phyloP scores from a whole-genome alignment of 2,329 filamentous ascomycete species.

The Aspergillus sclerotialis region DNA sequence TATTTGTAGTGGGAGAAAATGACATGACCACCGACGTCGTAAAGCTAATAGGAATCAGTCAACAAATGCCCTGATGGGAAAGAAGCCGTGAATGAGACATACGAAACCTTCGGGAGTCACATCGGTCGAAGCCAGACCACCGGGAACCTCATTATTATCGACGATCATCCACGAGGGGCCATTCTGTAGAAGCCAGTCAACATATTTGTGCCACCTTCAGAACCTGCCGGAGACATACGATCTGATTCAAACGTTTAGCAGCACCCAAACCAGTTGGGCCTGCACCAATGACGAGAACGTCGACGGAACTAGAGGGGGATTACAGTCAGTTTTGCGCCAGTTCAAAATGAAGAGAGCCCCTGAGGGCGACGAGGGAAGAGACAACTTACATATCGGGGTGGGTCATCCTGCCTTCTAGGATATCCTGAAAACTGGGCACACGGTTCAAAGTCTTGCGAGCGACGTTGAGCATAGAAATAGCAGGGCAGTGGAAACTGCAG shows the following conservation, averaged over 20 bases:
- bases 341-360: conserved; percentile 3
- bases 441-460: conserved; percentile 37
- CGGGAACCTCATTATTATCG: conserved; percentile 83
- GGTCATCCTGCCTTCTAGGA: conserved; percentile 41
- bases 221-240: conserved; percentile 54
- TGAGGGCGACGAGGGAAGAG: conserved; percentile 1
- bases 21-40: conserved; percentile 96
- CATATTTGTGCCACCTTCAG: conserved; percentile 6
- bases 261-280: conserved; percentile 96
- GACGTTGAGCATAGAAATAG: conserved; percentile 36
- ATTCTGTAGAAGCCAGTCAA: conserved; percentile 51
- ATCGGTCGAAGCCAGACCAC: conserved; percentile 93
- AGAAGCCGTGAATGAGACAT: conserved; percentile 41
- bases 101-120: conserved; percentile 94
- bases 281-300: conserved; percentile 96
- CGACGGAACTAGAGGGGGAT: conserved; percentile 62
- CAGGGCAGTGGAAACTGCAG: conserved; percentile 18
- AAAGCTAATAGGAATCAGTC: conserved; percentile 57
- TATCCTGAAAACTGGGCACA: conserved; percentile 40
- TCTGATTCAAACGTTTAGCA: conserved; percentile 94
- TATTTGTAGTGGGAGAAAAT: conserved; percentile 99
- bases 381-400: conserved; percentile 37
- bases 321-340: conserved; percentile 9
- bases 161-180: conserved; percentile 93
- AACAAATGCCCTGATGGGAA: neutral